These are phyloP conservation scores for Pittosporum tobira DNA, from an alignment of 129 eudicot species.

Conservation along the genomic window DNA sequence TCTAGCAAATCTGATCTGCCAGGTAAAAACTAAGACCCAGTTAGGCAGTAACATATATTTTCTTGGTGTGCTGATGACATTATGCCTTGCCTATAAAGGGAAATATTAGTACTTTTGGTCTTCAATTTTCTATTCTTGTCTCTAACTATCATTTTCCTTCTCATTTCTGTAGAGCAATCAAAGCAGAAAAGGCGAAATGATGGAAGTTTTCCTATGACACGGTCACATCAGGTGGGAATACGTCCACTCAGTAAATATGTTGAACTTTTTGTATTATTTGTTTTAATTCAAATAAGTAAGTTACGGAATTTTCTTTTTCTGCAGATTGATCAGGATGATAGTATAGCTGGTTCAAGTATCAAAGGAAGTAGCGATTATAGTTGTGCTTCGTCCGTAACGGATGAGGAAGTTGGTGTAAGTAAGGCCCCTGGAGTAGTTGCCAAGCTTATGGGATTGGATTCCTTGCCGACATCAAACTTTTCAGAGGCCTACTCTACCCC, in stretches of 20 bases:
- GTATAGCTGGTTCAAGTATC: constrained; percentile 44
- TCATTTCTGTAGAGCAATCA: constrained; percentile 46
- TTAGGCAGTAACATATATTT: no score
- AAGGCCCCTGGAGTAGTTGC: constrained; percentile 89
- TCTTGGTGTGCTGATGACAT: not conserved
- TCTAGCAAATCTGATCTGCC: constrained; percentile 67
- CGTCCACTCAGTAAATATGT: not conserved
- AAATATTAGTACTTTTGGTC: not conserved
- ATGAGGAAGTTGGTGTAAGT: constrained; percentile 57
- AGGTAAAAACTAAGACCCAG: constrained; percentile 45
- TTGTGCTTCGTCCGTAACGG: constrained; percentile 80
- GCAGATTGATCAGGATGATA: constrained; percentile 68
- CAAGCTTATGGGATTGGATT: constrained; percentile 89
- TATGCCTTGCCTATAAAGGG: not conserved
- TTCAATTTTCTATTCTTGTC: not conserved
- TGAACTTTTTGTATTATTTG: not conserved
- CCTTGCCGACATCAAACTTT: constrained; percentile 57
- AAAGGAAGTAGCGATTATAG: constrained; percentile 83
- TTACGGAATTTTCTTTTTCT: no score
- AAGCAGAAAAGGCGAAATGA: constrained; percentile 77
- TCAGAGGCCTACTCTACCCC: constrained; percentile 48
- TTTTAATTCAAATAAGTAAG: no score
- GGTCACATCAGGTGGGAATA: constrained; percentile 43
- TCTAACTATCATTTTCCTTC: not conserved
- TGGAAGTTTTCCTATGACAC: constrained; percentile 56